These are phyloP conservation scores for Tardiomyces blankii DNA, from an alignment of 1,139 yeast species.

Conservation along the genomic window DNA sequence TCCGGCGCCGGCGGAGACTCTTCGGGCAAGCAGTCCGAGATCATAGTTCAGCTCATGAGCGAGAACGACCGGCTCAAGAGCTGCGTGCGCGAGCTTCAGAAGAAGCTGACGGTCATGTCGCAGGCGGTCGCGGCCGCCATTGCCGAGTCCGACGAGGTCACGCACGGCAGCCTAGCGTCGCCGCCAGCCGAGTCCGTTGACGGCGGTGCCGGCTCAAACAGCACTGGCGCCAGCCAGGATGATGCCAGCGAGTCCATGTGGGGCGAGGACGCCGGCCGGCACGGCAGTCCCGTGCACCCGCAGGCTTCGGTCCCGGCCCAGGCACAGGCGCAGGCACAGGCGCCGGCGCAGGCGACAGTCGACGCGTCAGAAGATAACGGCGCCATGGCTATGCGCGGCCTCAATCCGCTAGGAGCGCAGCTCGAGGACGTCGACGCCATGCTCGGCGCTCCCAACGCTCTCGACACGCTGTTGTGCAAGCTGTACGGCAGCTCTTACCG, in stretches of 20 bases:
- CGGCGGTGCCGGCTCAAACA: too few relatives aligned
- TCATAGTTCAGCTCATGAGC: neutral
- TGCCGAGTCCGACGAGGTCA: neutral
- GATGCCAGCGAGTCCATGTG: too few relatives aligned
- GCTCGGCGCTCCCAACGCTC: neutral
- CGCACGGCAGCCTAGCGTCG: too few relatives aligned
- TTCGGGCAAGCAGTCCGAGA: neutral
- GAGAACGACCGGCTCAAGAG: neutral
- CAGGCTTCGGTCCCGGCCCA: too few relatives aligned
- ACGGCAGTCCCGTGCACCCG: too few relatives aligned
- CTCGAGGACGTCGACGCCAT: neutral
- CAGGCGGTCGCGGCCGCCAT: neutral
- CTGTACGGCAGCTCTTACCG: neutral
- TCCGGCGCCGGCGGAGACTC: neutral
- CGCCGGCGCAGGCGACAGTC: too few relatives aligned
- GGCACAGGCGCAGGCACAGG: too few relatives aligned
- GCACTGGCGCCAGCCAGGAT: too few relatives aligned
- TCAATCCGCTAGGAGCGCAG: neutral
- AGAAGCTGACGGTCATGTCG: neutral
- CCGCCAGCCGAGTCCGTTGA: too few relatives aligned
- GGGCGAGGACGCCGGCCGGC: too few relatives aligned
- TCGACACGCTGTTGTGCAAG: neutral
- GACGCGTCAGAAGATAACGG: too few relatives aligned
- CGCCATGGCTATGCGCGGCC: too few relatives aligned
- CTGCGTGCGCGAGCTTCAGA: neutral